Conservation (phyloP, 768 basidiomycete genomes). For the Termitomyces sp. region DNA sequence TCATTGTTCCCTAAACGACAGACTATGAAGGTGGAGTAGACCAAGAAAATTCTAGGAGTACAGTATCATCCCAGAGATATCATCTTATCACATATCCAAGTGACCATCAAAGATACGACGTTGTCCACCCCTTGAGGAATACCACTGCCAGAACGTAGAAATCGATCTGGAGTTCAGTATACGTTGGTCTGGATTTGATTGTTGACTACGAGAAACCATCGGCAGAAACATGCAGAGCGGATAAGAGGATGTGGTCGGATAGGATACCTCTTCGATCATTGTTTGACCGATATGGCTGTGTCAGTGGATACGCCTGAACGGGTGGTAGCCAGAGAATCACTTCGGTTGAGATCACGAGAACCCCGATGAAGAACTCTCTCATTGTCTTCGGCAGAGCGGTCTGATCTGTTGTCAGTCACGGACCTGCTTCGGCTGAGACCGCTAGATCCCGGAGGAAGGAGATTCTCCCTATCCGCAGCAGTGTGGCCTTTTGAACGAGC, state of each 20-base stretch:
- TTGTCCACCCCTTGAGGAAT: no score
- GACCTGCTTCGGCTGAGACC: constrained; percentile 9
- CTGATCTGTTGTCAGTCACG: constrained; percentile 1
- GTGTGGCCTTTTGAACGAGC: constrained; percentile 26
- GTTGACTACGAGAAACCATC: background rate
- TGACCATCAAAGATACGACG: background rate
- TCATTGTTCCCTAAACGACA: background rate
- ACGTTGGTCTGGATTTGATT: background rate
- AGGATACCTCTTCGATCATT: background rate
- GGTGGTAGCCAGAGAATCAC: constrained; percentile 7
- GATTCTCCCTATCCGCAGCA: constrained; percentile 12
- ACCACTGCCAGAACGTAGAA: background rate
- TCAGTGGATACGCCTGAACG: constrained; percentile 10
- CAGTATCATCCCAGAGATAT: background rate
- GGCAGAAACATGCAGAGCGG: background rate
- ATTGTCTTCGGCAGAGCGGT: constrained; percentile 5
- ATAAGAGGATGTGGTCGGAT: background rate
- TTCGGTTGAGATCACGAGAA: constrained; percentile 9
- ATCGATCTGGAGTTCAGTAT: background rate
- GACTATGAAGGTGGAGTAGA: background rate
- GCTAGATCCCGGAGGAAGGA: constrained; percentile 7
- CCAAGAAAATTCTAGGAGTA: background rate
- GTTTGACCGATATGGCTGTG: constrained; percentile 1
- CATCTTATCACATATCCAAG: background rate
- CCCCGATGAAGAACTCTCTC: constrained; percentile 9